A percentile compares a stretch with the other conserved stretches of the same genome.
These are phyloP conservation scores for Aspergillus caelatus DNA, from an alignment of 2,329 filamentous ascomycete species.

Conservation along the genomic window DNA sequence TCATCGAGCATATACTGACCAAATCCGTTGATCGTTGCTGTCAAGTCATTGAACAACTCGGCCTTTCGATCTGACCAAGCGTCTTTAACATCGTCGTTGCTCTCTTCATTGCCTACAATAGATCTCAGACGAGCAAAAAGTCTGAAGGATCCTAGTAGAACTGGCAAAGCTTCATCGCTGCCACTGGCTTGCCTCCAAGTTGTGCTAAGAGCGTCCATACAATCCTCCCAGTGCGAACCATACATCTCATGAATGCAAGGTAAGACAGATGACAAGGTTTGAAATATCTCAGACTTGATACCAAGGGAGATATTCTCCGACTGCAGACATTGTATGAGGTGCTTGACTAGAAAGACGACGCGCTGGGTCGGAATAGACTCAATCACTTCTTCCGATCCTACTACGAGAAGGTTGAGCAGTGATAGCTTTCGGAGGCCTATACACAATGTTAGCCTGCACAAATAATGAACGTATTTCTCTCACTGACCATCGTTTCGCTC, in stretches of 20 bases:
- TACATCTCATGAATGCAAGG: slow-evolving; percentile 80
- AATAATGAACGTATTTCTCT: not conserved
- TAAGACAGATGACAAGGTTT: slow-evolving; percentile 59
- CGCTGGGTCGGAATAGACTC: slow-evolving; percentile 61
- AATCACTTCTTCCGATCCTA: slow-evolving; percentile 51
- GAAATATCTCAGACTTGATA: slow-evolving; percentile 43
- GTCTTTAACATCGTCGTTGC: slow-evolving; percentile 85
- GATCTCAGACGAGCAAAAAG: slow-evolving; percentile 66
- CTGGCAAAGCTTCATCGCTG: slow-evolving; percentile 59
- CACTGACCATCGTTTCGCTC: slow-evolving; percentile 46
- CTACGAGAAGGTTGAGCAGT: slow-evolving; percentile 58
- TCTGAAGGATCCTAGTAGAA: slow-evolving; percentile 72
- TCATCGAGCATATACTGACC: slow-evolving; percentile 31
- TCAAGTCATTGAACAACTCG: slow-evolving; percentile 59
- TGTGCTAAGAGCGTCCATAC: slow-evolving; percentile 60
- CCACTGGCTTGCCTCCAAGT: slow-evolving; percentile 58
- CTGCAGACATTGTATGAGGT: slow-evolving; percentile 73
- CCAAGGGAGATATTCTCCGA: slow-evolving; percentile 54
- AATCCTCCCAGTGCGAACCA: slow-evolving; percentile 79
- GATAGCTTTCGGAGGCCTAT: slow-evolving; percentile 53
- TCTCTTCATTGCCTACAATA: slow-evolving; percentile 59
- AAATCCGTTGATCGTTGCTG: slow-evolving; percentile 44
- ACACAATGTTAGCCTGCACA: slow-evolving; percentile 19
- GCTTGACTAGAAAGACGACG: slow-evolving; percentile 79
- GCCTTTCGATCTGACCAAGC: slow-evolving; percentile 65